Evolutionary conservation across 139 green algal genomes (phyloP), one percentile per base, ranked within the genome.

Genomic region (Picochlorum sp.): DNA sequence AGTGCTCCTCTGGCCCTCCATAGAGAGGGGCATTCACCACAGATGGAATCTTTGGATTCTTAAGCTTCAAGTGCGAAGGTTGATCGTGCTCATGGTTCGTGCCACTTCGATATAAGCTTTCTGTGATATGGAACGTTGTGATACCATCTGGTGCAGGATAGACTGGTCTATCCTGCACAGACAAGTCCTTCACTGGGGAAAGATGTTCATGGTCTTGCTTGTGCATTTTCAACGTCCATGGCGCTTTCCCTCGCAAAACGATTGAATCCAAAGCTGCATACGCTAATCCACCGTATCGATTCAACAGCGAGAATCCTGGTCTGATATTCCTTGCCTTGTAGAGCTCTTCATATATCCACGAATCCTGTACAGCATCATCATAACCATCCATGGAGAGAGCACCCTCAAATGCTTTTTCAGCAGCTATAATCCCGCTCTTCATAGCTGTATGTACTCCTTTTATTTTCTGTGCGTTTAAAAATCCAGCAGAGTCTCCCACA

Each of bases 41-140:
- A 44, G 49, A 44, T 18, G 85, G 78, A 21, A 92, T 15, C 15
- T 80, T 70, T 4, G 67, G 45, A 65, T 92, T 86, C 15, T 51
- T 44, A 34, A 97, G 70, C 62, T 66, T 49, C 52, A 98, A 80
- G 80, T 98, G 92, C 4, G 65, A 32, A 3, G 92, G 92, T 70
- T 96, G 92, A 75, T 97, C 83, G 65, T 97, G 91, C 21, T 95
- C 78, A 65, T 98, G 92, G 79, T 96, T 96, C 49, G 92, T 98
- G 47, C 87, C 84, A 75, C 71, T 81, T 7, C 70, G 60, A 45
- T 47, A 93, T 11, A 98, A 69, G 0, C 82, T 92, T 3, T 81
- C 89, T 45, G 79, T 63, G 13, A 97, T 28, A 78, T 95, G 86
- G 68, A 98, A 97, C 6, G 87, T 95, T 65, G 95, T 24, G 23